phyloP scores from a whole-genome alignment of 2,329 filamentous ascomycete genomes.

The Verticillium albo-atrum region DNA sequence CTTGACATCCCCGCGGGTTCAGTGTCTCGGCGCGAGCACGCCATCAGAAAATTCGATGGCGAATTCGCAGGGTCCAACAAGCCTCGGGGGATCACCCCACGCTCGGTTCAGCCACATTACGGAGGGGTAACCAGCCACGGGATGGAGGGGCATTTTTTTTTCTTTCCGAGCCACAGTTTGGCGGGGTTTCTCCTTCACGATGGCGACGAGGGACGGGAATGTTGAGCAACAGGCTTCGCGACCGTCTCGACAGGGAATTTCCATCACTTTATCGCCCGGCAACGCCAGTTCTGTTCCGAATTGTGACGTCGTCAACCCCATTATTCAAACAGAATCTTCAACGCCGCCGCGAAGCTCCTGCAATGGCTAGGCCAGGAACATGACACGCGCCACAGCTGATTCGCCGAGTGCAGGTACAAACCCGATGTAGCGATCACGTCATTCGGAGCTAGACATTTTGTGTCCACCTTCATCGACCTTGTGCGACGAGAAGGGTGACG shows the following conservation, averaged over 20 bases:
- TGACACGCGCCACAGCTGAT: background rate
- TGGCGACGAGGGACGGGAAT: background rate
- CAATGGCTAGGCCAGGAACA: background rate
- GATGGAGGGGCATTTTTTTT: background rate
- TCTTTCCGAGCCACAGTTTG: background rate
- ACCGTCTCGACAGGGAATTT: background rate
- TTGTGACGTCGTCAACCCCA: background rate
- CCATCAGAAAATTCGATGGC: background rate
- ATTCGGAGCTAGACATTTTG: slow-evolving; percentile 13
- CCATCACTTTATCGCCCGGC: background rate
- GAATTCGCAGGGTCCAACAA: background rate
- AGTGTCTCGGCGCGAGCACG: background rate
- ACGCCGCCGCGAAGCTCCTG: background rate
- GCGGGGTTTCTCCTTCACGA: background rate
- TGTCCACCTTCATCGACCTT: background rate
- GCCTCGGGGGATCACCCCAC: background rate
- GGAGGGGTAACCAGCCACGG: background rate
- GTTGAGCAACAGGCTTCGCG: background rate
- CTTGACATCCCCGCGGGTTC: background rate
- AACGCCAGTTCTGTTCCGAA: background rate
- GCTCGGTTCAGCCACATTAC: background rate
- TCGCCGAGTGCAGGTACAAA: slow-evolving; percentile 9
- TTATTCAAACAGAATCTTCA: background rate
- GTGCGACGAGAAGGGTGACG: background rate
- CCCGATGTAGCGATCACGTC: slow-evolving; percentile 17